Evolutionary conservation across 208 protist genomes (phyloP).

Genomic region (Leishmania amazonensis): DNA sequence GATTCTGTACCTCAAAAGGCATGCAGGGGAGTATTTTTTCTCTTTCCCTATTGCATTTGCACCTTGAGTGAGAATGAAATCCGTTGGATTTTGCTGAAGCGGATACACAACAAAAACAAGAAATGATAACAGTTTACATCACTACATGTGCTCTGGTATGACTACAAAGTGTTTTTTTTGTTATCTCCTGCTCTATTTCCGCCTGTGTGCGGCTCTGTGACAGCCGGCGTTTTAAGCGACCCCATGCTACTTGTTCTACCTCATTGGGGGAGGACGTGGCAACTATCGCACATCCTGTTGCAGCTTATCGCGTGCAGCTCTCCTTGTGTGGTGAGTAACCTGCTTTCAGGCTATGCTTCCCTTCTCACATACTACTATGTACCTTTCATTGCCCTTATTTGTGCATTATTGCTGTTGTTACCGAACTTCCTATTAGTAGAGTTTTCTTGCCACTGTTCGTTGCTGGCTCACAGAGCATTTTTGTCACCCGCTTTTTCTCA

Average conservation of each 20-base stretch:
- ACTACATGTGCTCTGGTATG: background rate
- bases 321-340: background rate
- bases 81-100: background rate
- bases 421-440: background rate
- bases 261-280: background rate
- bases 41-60: background rate
- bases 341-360: background rate
- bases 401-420: background rate
- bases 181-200: background rate
- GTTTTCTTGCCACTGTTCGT: background rate
- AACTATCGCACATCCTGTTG: background rate
- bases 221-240: background rate
- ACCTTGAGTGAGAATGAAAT: background rate
- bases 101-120: background rate
- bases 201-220: background rate
- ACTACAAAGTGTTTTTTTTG: too few species aligned
- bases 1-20: background rate
- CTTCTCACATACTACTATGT: background rate
- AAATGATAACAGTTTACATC: too few species aligned
- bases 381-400: background rate
- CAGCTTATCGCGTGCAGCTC: background rate
- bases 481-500: background rate
- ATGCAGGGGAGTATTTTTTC: background rate
- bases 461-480: background rate
- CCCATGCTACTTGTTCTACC: background rate